Evolutionary conservation across 768 basidiomycete species (phyloP), one percentile per base, ranked within the genome.

Genomic region (Sutorius australiensis): DNA sequence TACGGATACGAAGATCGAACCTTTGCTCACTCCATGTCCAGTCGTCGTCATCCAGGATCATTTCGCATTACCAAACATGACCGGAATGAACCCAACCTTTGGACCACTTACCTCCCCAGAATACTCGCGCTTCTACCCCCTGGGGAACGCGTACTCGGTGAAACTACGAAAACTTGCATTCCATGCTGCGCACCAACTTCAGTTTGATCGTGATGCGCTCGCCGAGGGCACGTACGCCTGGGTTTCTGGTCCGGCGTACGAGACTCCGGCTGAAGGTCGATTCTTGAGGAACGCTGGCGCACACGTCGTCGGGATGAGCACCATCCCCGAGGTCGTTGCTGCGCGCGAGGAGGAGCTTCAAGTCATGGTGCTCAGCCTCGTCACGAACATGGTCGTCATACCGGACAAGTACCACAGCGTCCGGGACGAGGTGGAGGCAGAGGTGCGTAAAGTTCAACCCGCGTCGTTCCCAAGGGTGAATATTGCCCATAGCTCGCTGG

Each of bases 251-350:
- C 92, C 93, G 13, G 89, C 90, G 8, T 95, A 95, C 64, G 92
- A 95, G 71, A 90, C 89, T 0, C 83, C 87, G 3, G 92, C 90
- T 0, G 92, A 95, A 61, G 92, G 91, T 31, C 75, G 84, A 44
- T 84, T 93, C 71, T 72, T 95, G 37, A 73, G 87, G 14, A 70
- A 72, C 8, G 83, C 81, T 0, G 92, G 92, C 3, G 92, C 87
- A 1, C 90, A 92, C 60, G 87, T 93, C n/a, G 92, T 94, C 2
- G 92, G 92, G 2, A 95, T 95, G 92, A 92, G 89, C 59, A 95
- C 93, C 0, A 81, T 94, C 14, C 92, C 92, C 0, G 92, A 95
- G 70, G 92, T 95, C 24, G 73, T 93, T 21, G 87, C 83, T 0
- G 92, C 87, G 9, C 71, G 82, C 44, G 84, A 91, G 64, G 87